Percentiles rank a stretch among this genome's conserved stretches.
phyloP scores from a whole-genome alignment of 139 green algal genomes.

The Chlamydomonas schloesseri region DNA sequence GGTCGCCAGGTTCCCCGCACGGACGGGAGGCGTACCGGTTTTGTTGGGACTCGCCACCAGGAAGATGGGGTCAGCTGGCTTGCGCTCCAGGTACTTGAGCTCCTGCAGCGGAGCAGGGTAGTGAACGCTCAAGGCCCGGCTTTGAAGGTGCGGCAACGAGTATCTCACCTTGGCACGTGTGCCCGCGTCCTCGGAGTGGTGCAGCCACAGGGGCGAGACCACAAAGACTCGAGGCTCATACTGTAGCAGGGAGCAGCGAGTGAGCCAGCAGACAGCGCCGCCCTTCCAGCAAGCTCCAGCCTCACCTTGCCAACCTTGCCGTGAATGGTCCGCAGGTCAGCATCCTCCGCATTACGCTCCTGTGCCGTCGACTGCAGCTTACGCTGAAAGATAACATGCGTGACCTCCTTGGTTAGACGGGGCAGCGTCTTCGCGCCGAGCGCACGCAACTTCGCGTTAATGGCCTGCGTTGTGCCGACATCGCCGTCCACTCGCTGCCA shows the following conservation, averaged over 20 bases:
- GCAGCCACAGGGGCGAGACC: constrained; percentile 58
- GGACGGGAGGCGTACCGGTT: not conserved
- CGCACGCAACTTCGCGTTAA: constrained; percentile 38
- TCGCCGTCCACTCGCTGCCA: constrained; percentile 46
- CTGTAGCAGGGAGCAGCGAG: not conserved
- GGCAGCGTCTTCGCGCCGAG: constrained; percentile 35
- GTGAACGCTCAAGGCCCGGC: too few relatives aligned
- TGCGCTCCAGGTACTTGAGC: not conserved
- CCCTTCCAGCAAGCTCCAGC: not conserved
- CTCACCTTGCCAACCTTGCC: constrained; percentile 43
- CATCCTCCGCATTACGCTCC: constrained; percentile 44
- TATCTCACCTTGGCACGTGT: constrained; percentile 38
- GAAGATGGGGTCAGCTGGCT: constrained; percentile 30
- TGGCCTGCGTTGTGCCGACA: not conserved
- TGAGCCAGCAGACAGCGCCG: not conserved
- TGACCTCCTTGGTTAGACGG: constrained; percentile 60
- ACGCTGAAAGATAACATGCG: constrained; percentile 62
- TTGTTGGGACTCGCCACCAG: constrained; percentile 5
- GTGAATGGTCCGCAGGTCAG: constrained; percentile 48
- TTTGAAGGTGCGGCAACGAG: too few relatives aligned
- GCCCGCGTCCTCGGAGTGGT: constrained; percentile 23
- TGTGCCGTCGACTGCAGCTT: constrained; percentile 26
- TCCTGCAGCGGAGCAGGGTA: not conserved
- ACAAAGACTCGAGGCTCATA: constrained; percentile 21
- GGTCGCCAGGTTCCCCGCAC: too few relatives aligned